A percentile compares a stretch with the other conserved stretches of the same genome.
Evolutionary conservation across 768 basidiomycete species (phyloP).

Genomic region (Agrocybe praecox): DNA sequence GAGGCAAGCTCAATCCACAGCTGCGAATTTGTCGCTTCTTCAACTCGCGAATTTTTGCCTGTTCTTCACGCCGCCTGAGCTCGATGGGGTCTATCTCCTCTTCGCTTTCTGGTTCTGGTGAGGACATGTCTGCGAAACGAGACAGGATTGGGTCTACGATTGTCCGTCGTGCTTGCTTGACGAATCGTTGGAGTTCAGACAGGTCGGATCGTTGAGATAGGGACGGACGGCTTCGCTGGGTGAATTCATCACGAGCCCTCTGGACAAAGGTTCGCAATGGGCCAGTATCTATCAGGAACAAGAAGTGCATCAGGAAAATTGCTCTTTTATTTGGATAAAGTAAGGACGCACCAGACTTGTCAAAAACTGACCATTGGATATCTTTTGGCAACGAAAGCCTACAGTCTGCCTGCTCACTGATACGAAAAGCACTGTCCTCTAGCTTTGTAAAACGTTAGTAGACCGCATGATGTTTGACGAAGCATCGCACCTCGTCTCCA

Average conservation of each 20-base stretch:
- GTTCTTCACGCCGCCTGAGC: slow-evolving; percentile 38
- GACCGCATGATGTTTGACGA: not conserved
- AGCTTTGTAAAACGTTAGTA: slow-evolving; percentile 18
- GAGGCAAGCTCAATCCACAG: slow-evolving; percentile 22
- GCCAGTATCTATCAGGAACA: slow-evolving; percentile 46
- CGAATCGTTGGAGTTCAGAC: slow-evolving; percentile 60
- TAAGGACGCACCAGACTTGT: slow-evolving; percentile 49
- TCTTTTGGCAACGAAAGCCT: slow-evolving; percentile 45
- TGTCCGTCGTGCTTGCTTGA: slow-evolving; percentile 49
- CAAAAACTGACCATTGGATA: slow-evolving; percentile 67
- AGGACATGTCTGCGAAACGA: slow-evolving; percentile 31
- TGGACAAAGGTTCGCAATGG: slow-evolving; percentile 52
- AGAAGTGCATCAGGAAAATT: not conserved
- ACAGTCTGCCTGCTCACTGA: slow-evolving; percentile 50
- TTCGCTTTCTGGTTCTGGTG: slow-evolving; percentile 39
- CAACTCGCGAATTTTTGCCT: slow-evolving; percentile 55
- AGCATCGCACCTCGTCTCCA: slow-evolving; percentile 33
- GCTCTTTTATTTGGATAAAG: not conserved
- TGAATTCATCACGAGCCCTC: slow-evolving; percentile 33
- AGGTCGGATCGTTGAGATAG: slow-evolving; percentile 43
- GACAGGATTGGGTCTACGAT: slow-evolving; percentile 54
- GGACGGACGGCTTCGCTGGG: slow-evolving; percentile 39
- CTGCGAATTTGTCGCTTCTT: slow-evolving; percentile 51
- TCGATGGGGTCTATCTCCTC: slow-evolving; percentile 42
- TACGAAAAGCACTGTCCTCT: slow-evolving; percentile 34